Evolutionary conservation across 805 yeast species (phyloP).

Genomic region (Yamadazyma kitorensis): DNA sequence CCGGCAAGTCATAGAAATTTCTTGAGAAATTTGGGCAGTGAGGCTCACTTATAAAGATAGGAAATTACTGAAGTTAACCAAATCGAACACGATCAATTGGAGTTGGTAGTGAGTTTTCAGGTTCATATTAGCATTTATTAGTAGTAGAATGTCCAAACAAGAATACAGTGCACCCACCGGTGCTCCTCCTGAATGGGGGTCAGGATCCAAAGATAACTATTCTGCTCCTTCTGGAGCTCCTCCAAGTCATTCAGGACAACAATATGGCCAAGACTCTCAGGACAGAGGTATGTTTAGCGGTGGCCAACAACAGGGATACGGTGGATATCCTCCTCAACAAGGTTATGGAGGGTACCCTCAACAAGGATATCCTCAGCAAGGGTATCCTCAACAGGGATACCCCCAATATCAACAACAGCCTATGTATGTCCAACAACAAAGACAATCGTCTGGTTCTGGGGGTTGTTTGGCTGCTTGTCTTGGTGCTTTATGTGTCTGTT

Average conservation of each 20-base stretch:
- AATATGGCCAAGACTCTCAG: slow-evolving; percentile 12
- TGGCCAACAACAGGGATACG: slow-evolving; percentile 17
- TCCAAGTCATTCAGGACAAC: slow-evolving; percentile 13
- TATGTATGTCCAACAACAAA: slow-evolving; percentile 43
- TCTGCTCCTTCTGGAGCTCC: slow-evolving; percentile 22
- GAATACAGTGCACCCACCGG: slow-evolving; percentile 21
- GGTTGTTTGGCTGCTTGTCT: slow-evolving; percentile 41
- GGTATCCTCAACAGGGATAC: slow-evolving; percentile 16
- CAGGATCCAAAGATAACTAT: slow-evolving; percentile 12
- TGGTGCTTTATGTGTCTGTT: slow-evolving; percentile 42
- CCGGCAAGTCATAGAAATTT: too few relatives aligned
- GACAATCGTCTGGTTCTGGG: slow-evolving; percentile 18
- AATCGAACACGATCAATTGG: too few relatives aligned
- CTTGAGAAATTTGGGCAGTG: too few relatives aligned
- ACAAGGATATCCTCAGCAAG: slow-evolving; percentile 18
- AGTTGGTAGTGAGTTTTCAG: too few relatives aligned
- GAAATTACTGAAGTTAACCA: too few relatives aligned
- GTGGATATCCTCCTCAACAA: slow-evolving; percentile 18
- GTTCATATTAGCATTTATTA: too few relatives aligned
- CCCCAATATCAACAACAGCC: slow-evolving; percentile 43
- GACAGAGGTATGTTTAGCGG: slow-evolving; percentile 24
- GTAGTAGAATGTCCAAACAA: slow-evolving; percentile 9
- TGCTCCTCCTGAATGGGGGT: slow-evolving; percentile 27
- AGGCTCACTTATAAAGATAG: too few relatives aligned
- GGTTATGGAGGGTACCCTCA: slow-evolving; percentile 18